A percentile compares a stretch with the other conserved stretches of the same genome.
Conservation (phyloP, 257 asterid genomes). For the Primulina huaijiensis region DNA sequence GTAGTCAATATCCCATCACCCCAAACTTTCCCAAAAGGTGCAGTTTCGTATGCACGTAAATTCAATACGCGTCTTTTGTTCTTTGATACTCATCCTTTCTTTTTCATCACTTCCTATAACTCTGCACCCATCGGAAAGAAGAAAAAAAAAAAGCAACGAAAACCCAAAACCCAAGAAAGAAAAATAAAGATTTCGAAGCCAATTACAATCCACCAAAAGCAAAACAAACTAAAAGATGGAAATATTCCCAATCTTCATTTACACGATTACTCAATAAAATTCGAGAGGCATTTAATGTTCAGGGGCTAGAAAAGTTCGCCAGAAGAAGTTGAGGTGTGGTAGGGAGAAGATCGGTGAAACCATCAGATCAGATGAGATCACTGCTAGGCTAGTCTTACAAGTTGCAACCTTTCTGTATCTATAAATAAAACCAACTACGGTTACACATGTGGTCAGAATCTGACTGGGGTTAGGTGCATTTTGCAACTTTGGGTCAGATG, state of each 20-base stretch:
- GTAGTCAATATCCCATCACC: conserved; percentile 38
- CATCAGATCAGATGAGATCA: conserved; percentile 17
- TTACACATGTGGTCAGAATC: conserved; percentile 50
- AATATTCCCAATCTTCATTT: conserved; percentile 14
- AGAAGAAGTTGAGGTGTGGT: conserved; percentile 1
- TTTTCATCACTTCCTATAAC: conserved; percentile 38
- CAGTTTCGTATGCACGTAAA: conserved; percentile 55
- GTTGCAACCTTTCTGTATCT: conserved; percentile 33
- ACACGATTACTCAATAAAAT: conserved; percentile 51
- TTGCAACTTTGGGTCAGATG: conserved; percentile 29
- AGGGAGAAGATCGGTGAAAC: conserved; percentile 20
- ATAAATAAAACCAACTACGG: conserved; percentile 66
- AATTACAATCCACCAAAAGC: conserved; percentile 12
- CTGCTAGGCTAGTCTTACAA: conserved; percentile 40
- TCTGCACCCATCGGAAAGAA: conserved; percentile 51
- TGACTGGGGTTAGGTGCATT: conserved; percentile 53
- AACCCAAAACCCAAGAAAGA: conserved; percentile 28
- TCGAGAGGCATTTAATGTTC: conserved; percentile 20
- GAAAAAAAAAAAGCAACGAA: conserved; percentile 21
- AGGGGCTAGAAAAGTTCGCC: conserved; percentile 22
- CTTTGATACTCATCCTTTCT: conserved; percentile 46
- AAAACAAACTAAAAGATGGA: conserved; percentile 4
- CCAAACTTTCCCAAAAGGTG: conserved; percentile 58
- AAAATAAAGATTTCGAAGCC: conserved; percentile 8
- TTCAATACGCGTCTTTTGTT: conserved; percentile 36